These are phyloP conservation scores for Sugiyamaella qingdaonensis DNA, from an alignment of 805 yeast species.

Conservation along the genomic window DNA sequence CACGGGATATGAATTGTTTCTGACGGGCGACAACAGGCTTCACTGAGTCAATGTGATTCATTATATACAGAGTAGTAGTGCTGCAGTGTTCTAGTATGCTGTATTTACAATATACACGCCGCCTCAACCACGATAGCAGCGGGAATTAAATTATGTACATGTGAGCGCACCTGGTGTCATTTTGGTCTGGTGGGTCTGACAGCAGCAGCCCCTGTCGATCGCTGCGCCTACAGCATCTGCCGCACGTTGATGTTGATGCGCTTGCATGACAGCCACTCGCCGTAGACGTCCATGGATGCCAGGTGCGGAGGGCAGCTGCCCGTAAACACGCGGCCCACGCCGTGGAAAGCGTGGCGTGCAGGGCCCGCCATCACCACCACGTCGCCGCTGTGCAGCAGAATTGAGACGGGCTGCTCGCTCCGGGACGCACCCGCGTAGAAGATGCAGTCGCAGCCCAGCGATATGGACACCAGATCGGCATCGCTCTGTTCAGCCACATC, in stretches of 20 bases:
- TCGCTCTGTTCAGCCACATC: conserved; percentile 39
- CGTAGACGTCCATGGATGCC: conserved; percentile 8
- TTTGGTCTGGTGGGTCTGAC: no score
- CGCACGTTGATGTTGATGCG: conserved; percentile 39
- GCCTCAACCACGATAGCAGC: no score
- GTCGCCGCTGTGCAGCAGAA: conserved; percentile 39
- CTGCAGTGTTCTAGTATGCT: no score
- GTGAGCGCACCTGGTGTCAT: not conserved
- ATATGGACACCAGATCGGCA: conserved; percentile 36
- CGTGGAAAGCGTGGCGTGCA: conserved; percentile 40
- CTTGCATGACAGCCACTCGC: conserved; percentile 34
- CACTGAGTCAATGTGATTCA: no score
- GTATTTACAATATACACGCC: no score
- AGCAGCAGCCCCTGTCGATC: no score
- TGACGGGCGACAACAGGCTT: no score
- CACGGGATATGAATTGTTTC: no score
- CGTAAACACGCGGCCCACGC: conserved; percentile 38
- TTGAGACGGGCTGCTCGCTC: conserved; percentile 29
- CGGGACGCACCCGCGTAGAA: conserved; percentile 31
- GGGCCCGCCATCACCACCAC: conserved; percentile 39
- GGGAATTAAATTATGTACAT: no score
- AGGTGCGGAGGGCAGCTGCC: conserved; percentile 33
- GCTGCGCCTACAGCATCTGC: conserved; percentile 31
- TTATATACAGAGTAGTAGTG: no score
- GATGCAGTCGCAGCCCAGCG: conserved; percentile 39